Base-by-base conservation (phyloP, 495 filamentous ascomycete genomes). In the Cairneyella variabilis region DNA sequence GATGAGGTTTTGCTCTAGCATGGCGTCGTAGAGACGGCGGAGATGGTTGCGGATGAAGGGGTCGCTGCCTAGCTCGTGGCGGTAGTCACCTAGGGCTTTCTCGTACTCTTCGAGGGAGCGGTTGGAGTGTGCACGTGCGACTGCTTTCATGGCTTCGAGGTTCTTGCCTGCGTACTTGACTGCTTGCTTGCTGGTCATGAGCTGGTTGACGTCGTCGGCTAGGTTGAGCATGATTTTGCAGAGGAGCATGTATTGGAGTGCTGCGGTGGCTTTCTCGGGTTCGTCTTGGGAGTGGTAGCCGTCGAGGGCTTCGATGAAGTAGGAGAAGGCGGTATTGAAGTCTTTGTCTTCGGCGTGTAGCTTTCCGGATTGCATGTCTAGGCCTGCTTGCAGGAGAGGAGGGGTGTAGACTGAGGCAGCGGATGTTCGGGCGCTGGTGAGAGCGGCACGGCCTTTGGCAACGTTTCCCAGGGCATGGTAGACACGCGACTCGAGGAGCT, bases 171-270 rank as follows among this genome's bases (percentile, higher is more conserved):
- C 91, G 69, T 97, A 97, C 71, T 95, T 93, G 62, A 91, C 80
- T 26, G 93, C 93, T 68, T 95, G 90, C 77, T 98, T 98, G 40
- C 88, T 91, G 14, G 85, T 83, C 81, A 97, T 86, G 48, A 98
- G 76, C 63, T 83, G 79, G 71, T 90, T 91, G 65, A 99, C 92
- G 71, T 99, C 93, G 75, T 97, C 91, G 57, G 82, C 89, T 27
- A 92, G 73, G 73, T 99, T 99, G 57, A 97, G 77, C 93, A 99
- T 97, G 74, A 99, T 95, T 77, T 97, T 97, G 80, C 93, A 97
- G 25, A 99, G 83, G 28, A 99, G 78, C 95, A 99, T 97, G 79
- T 99, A 99, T 72, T 99, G 95, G 57, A 99, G 75, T 22, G 93
- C 88, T 8, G 91, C 85, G 8, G 90, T 92, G 4, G 93, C 93